These are phyloP conservation scores for Mycosphaerelloides madeirae DNA, from an alignment of 2,329 filamentous ascomycete genomes.

Conservation along the genomic window DNA sequence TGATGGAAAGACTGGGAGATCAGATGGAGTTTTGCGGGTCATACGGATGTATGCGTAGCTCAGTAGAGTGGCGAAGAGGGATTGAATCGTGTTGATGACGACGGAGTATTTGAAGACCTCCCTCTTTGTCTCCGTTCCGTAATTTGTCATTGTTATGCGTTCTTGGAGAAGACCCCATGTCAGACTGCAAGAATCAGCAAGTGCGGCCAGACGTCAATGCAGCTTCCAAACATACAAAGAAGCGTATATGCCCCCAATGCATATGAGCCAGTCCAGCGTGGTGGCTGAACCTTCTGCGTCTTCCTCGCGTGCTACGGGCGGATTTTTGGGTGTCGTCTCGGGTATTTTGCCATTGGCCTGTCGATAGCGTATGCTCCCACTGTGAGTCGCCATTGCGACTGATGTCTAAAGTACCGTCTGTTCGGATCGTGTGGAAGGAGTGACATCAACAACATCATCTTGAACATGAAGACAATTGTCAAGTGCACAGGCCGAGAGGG, in stretches of 20 bases:
- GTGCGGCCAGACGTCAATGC: background rate
- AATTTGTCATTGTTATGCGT: slow-evolving; percentile 88
- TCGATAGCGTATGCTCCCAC: slow-evolving; percentile 25
- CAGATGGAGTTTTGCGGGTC: slow-evolving; percentile 44
- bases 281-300: slow-evolving; percentile 20
- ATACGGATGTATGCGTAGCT: slow-evolving; percentile 74
- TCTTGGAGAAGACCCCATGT: slow-evolving; percentile 97
- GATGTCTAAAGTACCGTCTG: no score
- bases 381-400: slow-evolving; percentile 12
- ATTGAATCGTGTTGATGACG: slow-evolving; percentile 95
- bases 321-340: slow-evolving; percentile 17
- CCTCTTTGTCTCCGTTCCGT: slow-evolving; percentile 58
- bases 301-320: slow-evolving; percentile 13
- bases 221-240: slow-evolving; percentile 66
- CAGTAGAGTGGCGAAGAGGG: slow-evolving; percentile 75
- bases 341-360: slow-evolving; percentile 23
- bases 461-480: no score
- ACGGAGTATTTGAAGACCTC: slow-evolving; percentile 88
- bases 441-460: no score
- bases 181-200: slow-evolving; percentile 49
- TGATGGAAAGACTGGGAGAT: slow-evolving; percentile 69
- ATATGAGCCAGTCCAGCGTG: slow-evolving; percentile 67
- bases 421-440: no score
- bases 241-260: slow-evolving; percentile 91
- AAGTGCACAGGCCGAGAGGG: no score